Conservation (phyloP, 2,329 filamentous ascomycete genomes). For the Colletotrichum noveboracense region DNA sequence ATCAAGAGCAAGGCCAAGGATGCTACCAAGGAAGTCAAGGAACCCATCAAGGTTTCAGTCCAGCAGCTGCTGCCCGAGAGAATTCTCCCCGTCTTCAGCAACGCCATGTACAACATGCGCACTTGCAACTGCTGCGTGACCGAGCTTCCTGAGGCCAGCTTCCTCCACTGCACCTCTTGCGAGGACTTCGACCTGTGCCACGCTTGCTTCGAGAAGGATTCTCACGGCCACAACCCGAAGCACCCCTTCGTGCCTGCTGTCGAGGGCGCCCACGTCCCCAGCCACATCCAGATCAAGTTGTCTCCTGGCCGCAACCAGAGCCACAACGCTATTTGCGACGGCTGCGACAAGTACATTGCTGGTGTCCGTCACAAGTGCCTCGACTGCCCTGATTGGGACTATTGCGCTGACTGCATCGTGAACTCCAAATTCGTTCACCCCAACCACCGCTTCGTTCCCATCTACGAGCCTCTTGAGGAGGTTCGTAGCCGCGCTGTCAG, state of each 20-base stretch:
- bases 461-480: conserved; percentile 74
- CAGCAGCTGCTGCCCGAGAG: neutral
- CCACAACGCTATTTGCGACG: conserved; percentile 93
- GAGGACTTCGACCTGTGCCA: conserved; percentile 94
- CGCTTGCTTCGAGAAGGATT: conserved; percentile 74
- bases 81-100: conserved; percentile 9
- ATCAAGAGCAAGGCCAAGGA: conserved; percentile 38
- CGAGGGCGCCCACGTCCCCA: conserved; percentile 64
- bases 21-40: conserved; percentile 24
- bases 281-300: conserved; percentile 70
- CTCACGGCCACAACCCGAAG: conserved; percentile 89
- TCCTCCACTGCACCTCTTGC: conserved; percentile 85
- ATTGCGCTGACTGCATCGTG: conserved; percentile 78
- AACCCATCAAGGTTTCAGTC: conserved; percentile 12
- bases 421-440: conserved; percentile 75
- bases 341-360: conserved; percentile 85
- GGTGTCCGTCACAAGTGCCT: conserved; percentile 97
- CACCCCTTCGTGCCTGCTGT: conserved; percentile 79
- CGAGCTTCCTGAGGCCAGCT: conserved; percentile 76
- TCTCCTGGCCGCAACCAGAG: conserved; percentile 78
- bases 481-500: conserved; percentile 39
- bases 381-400: conserved; percentile 97
- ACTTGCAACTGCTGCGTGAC: conserved; percentile 73
- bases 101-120: conserved; percentile 48
- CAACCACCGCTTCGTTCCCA: conserved; percentile 84